Evolutionary conservation across 768 basidiomycete species (phyloP).

Genomic region (Phanerochaete sordida): DNA sequence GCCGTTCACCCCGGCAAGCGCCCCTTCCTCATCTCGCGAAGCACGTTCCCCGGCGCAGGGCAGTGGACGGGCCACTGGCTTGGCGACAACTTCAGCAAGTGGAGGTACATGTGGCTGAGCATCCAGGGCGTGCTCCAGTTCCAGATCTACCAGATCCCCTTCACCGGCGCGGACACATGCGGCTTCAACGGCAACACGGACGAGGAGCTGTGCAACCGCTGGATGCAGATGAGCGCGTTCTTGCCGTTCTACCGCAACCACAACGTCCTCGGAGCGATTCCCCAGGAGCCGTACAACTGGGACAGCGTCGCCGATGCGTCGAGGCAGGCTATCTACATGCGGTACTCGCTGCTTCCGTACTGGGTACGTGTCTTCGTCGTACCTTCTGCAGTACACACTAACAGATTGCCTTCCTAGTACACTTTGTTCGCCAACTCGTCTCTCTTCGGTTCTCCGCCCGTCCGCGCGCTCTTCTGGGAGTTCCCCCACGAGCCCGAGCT

Average conservation of each 20-base stretch:
- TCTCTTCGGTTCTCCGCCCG: constrained; percentile 58
- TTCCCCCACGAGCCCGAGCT: constrained; percentile 69
- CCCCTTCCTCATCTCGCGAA: constrained; percentile 69
- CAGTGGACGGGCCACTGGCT: constrained; percentile 76
- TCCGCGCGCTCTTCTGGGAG: constrained; percentile 75
- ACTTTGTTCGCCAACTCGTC: constrained; percentile 72
- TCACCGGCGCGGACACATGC: constrained; percentile 79
- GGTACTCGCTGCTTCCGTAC: constrained; percentile 73
- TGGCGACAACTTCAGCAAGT: constrained; percentile 74
- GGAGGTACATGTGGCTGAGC: constrained; percentile 66
- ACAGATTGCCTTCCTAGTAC: constrained; percentile 44
- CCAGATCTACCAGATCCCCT: constrained; percentile 80
- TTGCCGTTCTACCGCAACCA: constrained; percentile 83
- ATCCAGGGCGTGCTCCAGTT: constrained; percentile 85
- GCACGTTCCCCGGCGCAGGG: constrained; percentile 65
- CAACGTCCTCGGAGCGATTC: constrained; percentile 56
- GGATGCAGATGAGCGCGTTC: constrained; percentile 84
- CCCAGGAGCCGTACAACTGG: constrained; percentile 81
- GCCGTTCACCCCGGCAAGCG: constrained; percentile 53
- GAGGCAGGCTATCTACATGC: constrained; percentile 64
- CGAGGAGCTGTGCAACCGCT: constrained; percentile 78
- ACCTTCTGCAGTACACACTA: too few relatives aligned
- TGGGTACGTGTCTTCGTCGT: too few relatives aligned
- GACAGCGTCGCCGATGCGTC: constrained; percentile 75
- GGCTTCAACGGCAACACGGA: constrained; percentile 69